These are phyloP conservation scores for Phytopythium delawarense DNA, from an alignment of 352 stramenopile species.

Conservation along the genomic window DNA sequence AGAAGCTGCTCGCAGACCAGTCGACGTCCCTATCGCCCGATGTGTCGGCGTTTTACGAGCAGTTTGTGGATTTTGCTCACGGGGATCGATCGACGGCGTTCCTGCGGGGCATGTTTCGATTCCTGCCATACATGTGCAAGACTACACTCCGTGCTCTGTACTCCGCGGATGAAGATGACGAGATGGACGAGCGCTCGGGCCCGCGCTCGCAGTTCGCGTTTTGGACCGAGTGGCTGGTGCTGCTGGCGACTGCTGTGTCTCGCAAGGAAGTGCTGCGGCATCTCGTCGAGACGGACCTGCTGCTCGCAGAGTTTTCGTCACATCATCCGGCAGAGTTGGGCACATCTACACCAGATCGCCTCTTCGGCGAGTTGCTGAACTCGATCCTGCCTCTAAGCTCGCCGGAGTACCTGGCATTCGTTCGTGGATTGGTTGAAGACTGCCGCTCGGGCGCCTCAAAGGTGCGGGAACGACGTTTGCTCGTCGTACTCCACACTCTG, in stretches of 20 bases:
- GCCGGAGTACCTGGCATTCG: conserved; percentile 43
- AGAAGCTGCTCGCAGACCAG: conserved; percentile 17
- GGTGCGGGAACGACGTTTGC: conserved; percentile 23
- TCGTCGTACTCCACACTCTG: conserved; percentile 37
- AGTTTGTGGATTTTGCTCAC: conserved; percentile 34
- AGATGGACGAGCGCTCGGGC: conserved; percentile 6
- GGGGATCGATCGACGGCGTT: conserved; percentile 23
- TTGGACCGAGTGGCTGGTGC: conserved; percentile 51
- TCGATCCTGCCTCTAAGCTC: conserved; percentile 38
- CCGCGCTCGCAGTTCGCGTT: conserved; percentile 15
- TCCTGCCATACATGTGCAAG: conserved; percentile 57
- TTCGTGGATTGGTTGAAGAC: conserved; percentile 30
- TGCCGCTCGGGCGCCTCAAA: conserved; percentile 23
- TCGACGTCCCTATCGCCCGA: not conserved
- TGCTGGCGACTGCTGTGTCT: conserved; percentile 41
- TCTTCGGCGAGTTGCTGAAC: conserved; percentile 37
- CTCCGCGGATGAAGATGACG: conserved; percentile 8
- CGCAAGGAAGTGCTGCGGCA: conserved; percentile 43
- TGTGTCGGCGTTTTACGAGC: conserved; percentile 24
- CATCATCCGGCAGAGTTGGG: not conserved
- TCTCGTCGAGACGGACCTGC: conserved; percentile 53
- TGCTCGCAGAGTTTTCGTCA: conserved; percentile 26
- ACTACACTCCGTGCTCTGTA: conserved; percentile 35
- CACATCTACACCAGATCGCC: not conserved
- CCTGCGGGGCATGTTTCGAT: conserved; percentile 37